Base-by-base conservation (phyloP, 2,329 filamentous ascomycete species). In the Fusarium sp. region DNA sequence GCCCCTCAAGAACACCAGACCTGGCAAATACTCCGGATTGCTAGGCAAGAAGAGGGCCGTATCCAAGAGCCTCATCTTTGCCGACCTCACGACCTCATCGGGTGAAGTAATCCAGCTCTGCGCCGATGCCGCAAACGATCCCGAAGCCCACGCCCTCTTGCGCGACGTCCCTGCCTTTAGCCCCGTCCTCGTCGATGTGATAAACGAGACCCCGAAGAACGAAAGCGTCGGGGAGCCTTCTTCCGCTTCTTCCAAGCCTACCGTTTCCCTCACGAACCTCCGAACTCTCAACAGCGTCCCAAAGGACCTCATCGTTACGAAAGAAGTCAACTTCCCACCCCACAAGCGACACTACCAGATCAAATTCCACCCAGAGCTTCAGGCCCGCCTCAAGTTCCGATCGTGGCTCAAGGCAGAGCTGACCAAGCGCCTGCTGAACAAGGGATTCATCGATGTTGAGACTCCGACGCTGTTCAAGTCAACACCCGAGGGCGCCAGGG, bases 381-480 rank as follows among this genome's bases (percentile, higher is more conserved):
- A 90, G 25, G 84, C 92, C 1, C 90, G 95, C 5, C 87, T 99
- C 4, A 81, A 86, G 1, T 92, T 96, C 72, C 90, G 97, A n/a
- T 87, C 90, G 27, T 85, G 87, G 73, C 87, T 92, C 5, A 86
- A 84, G 40, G 86, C 85, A 6, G 86, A 86, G 67, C 83, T 87
- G 35, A 90, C 86, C 71, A 86, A 88, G 54, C 79, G 86, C 10
- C 86, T 95, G 35, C 85, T 87, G 17, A 81, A 86, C 6, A 86
- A 87, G 30, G 88, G 86, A 1, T 96, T 95, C 78, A 86, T 89
- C 14, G 93, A 98, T 75, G 89, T 98, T 35, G 97, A 99, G 81
- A 99, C 97, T 0, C 97, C 97, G 0, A 85, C 98, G 5, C 88
- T 99, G 1, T 99, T 99, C 89, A 99, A 98, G 82, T 98, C 97